A percentile compares a stretch with the other conserved stretches of the same genome.
Conservation (phyloP, 2,329 filamentous ascomycete species). For the Emmonsia crescens region DNA sequence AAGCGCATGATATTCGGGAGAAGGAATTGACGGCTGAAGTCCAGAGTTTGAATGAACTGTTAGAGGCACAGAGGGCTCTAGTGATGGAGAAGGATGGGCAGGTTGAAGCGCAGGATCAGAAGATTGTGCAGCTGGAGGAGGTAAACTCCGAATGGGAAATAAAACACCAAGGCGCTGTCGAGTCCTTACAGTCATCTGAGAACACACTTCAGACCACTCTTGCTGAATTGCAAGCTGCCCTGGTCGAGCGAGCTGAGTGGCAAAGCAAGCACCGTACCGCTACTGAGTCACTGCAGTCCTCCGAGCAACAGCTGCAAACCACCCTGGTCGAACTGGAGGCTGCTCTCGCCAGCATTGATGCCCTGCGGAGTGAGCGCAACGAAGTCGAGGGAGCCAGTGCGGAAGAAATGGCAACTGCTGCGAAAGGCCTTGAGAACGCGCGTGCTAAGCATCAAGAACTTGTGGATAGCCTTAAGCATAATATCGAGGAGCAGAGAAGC, state of each 20-base stretch:
- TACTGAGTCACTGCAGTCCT: conserved; percentile 58
- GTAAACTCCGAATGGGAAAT: conserved; percentile 65
- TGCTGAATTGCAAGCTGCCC: conserved; percentile 54
- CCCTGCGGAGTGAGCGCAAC: conserved; percentile 34
- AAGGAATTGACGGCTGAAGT: conserved; percentile 63
- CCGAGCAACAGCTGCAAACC: conserved; percentile 59
- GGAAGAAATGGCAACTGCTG: conserved; percentile 28
- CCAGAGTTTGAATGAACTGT: conserved; percentile 50
- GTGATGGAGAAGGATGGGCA: conserved; percentile 19
- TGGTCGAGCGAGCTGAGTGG: conserved; percentile 39
- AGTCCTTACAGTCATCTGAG: conserved; percentile 61
- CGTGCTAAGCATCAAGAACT: conserved; percentile 49
- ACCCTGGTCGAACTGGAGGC: conserved; percentile 65
- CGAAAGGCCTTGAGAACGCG: conserved; percentile 40
- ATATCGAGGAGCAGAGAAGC: conserved; percentile 72
- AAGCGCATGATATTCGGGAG: conserved; percentile 62
- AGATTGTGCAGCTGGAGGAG: conserved; percentile 55
- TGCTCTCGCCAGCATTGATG: conserved; percentile 45
- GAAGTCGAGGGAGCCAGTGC: conserved; percentile 20
- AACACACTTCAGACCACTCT: conserved; percentile 61
- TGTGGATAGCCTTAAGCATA: conserved; percentile 52
- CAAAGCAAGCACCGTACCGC: conserved; percentile 63
- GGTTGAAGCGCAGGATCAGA: conserved; percentile 36
- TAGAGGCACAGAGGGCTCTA: conserved; percentile 27
- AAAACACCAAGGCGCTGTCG: conserved; percentile 61